Evolutionary conservation across 116 monocot genomes (phyloP).

Genomic region (Phalaenopsis hybrid): DNA sequence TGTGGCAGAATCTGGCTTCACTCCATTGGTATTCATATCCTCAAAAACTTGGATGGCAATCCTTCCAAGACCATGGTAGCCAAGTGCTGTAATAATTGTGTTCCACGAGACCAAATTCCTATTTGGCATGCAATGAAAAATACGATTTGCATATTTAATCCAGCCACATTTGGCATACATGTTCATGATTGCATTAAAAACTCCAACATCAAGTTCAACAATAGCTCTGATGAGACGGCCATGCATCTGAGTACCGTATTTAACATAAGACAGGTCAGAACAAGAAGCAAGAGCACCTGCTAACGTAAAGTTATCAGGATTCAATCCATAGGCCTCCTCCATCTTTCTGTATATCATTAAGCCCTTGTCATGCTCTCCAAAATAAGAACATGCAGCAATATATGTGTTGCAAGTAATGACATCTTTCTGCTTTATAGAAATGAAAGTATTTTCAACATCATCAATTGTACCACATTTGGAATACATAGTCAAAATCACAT

Average conservation of each 20-base stretch:
- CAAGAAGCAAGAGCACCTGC: slow-evolving; percentile 34
- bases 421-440: slow-evolving; percentile 39
- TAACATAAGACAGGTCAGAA: slow-evolving; percentile 35
- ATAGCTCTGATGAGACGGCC: slow-evolving; percentile 33
- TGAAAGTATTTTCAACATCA: slow-evolving; percentile 40
- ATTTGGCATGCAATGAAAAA: slow-evolving; percentile 23
- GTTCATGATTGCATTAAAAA: slow-evolving; percentile 56
- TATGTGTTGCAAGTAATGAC: slow-evolving; percentile 50
- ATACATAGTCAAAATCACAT: slow-evolving; percentile 58
- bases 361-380: slow-evolving; percentile 34
- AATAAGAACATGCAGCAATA: slow-evolving; percentile 37
- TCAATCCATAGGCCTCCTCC: slow-evolving; percentile 14
- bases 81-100: slow-evolving; percentile 51
- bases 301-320: slow-evolving; percentile 42
- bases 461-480: slow-evolving; percentile 17
- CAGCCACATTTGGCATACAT: slow-evolving; percentile 68
- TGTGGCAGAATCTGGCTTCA: slow-evolving; percentile 37
- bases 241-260: slow-evolving; percentile 51
- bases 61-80: slow-evolving; percentile 40
- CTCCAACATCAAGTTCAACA: slow-evolving; percentile 25
- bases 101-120: slow-evolving; percentile 64
- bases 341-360: slow-evolving; percentile 39
- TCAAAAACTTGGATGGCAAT: slow-evolving; percentile 40
- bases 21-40: slow-evolving; percentile 24
- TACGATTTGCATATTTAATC: slow-evolving; percentile 24